Percentiles rank a stretch among this genome's conserved stretches.
These are phyloP conservation scores for Bathelium albidoporum DNA, from an alignment of 495 filamentous ascomycete genomes.

Conservation along the genomic window DNA sequence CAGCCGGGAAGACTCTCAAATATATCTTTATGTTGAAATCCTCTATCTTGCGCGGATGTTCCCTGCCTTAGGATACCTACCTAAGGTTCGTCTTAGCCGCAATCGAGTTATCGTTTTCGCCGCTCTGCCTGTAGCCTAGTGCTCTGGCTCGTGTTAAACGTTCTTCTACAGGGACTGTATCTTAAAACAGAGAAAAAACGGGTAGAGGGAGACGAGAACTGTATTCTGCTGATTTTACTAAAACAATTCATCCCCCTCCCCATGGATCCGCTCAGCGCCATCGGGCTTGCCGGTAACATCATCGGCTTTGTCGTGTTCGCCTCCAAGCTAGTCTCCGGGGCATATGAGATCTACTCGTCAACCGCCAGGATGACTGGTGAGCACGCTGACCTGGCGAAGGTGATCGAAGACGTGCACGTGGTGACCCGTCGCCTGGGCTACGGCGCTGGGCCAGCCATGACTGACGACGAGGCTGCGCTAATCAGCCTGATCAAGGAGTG, in stretches of 20 bases:
- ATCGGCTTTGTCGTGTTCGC: neutral
- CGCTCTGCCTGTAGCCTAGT: neutral
- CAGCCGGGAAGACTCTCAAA: neutral
- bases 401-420: constrained; percentile 1
- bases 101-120: neutral
- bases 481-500: neutral
- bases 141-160: neutral
- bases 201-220: neutral
- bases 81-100: neutral
- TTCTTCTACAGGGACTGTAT: neutral
- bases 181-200: neutral
- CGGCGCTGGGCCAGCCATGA: neutral
- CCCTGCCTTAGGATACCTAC: neutral
- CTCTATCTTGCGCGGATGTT: neutral
- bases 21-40: neutral
- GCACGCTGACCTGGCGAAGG: neutral
- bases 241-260: neutral
- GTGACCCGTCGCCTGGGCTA: neutral
- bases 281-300: neutral
- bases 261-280: constrained; percentile 2
- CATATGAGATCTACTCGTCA: neutral
- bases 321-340: neutral
- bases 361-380: neutral
- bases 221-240: neutral
- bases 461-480: neutral